Percentiles rank a stretch among this genome's conserved stretches.
phyloP scores from a whole-genome alignment of 768 basidiomycete genomes.

The Coprinopsis marcescibilis region DNA sequence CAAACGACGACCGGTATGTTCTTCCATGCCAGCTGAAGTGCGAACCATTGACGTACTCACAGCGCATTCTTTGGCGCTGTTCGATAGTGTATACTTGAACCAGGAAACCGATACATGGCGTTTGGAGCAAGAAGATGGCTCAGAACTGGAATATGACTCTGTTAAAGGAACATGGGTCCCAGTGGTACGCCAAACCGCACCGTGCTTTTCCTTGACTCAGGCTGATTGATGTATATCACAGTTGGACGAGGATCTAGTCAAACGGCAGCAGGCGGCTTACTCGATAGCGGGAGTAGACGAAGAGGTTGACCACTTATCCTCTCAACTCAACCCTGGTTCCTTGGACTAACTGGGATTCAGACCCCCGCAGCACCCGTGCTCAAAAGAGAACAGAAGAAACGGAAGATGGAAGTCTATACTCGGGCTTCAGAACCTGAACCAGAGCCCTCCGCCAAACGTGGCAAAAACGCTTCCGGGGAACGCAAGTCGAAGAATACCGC shows the following conservation, averaged over 20 bases:
- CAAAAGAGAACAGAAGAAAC: slow-evolving; percentile 75
- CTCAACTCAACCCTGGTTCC: background rate
- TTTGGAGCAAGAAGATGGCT: slow-evolving; percentile 83
- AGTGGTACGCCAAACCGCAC: slow-evolving; percentile 50
- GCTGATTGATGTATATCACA: slow-evolving; percentile 24
- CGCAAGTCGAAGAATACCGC: slow-evolving; percentile 88
- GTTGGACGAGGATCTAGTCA: slow-evolving; percentile 84
- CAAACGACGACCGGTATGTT: slow-evolving; percentile 63
- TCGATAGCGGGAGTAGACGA: slow-evolving; percentile 92
- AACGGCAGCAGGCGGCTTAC: slow-evolving; percentile 93
- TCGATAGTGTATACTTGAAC: slow-evolving; percentile 67
- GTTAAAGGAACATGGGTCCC: slow-evolving; percentile 76
- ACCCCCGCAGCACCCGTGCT: slow-evolving; percentile 83
- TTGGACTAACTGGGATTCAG: slow-evolving; percentile 34
- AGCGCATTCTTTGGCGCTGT: slow-evolving; percentile 12
- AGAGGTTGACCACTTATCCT: slow-evolving; percentile 49
- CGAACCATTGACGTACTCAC: slow-evolving; percentile 17
- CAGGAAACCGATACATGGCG: slow-evolving; percentile 75
- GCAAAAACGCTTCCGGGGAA: slow-evolving; percentile 50
- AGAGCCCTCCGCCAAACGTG: slow-evolving; percentile 62
- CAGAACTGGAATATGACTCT: slow-evolving; percentile 86
- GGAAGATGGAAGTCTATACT: slow-evolving; percentile 70
- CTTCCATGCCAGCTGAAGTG: slow-evolving; percentile 13
- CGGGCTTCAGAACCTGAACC: slow-evolving; percentile 27
- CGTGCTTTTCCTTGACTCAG: background rate